Base-by-base conservation (phyloP, 164 flowering plant genomes). In the Vitis labrusca region DNA sequence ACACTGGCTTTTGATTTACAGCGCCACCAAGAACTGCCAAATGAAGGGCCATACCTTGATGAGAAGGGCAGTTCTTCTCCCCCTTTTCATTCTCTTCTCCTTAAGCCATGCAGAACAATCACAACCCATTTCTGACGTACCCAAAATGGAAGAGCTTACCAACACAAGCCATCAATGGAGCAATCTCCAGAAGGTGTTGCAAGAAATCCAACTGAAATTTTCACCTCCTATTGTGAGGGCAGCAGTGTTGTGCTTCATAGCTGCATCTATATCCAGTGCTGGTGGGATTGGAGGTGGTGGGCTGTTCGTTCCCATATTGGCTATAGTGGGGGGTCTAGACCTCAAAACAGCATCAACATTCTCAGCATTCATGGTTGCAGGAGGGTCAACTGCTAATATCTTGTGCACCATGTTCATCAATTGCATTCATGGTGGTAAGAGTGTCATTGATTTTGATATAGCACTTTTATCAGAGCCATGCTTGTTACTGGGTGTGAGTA, bases 221-320 rank as follows among this genome's bases (percentile, higher is more conserved):
- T 48, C 78, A 50, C 2, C 54, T 4, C 63, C 73, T 9, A 48
- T 59, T 9, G 72, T 77, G 50, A 2, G 81, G 8, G 78, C 92
- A 56, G 91, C 81, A 3, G 8, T 74, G 9, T 66, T 88, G 3
- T 83, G 87, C 54, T 90, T 83, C 73, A 0, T 83, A 14, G 88
- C 92, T n/a, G 82, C 91, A 32, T 66, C 89, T 6, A 77, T 88
- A 53, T 90, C 94, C 2, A 86, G 94, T 67, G 92, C 94, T 27
- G 92, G 94, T 47, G 94, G 94, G 15, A 79, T 90, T 66, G 94
- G 94, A 30, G 94, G 92, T 1, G 94, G 94, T 2, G 94, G 94
- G 14, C 66, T 90, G 2, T 90, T 72, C 76, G 66, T 90, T 30
- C 94, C 94, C 2, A 84, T 90, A 16, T 66, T 90, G 56, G 80